A percentile compares a stretch with the other conserved stretches of the same genome.
Evolutionary conservation across 1,139 yeast genomes (phyloP).

Genomic region (Kodamaea anthophila): DNA sequence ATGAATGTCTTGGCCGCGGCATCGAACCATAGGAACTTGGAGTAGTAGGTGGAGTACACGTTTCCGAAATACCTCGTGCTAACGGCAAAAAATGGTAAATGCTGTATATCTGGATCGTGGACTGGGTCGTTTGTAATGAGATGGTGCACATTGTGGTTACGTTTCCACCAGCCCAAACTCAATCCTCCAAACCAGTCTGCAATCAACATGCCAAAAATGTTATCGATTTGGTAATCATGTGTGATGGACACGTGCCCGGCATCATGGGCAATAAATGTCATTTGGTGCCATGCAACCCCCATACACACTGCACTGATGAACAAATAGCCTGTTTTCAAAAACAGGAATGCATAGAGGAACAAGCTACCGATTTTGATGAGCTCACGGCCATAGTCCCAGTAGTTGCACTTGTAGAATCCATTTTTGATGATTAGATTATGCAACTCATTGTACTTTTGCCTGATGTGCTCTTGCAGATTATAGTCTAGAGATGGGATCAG

Average conservation of each 20-base stretch:
- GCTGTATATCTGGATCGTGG: slow-evolving; percentile 93
- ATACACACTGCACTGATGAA: slow-evolving; percentile 55
- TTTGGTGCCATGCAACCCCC: slow-evolving; percentile 86
- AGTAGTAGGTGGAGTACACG: slow-evolving; percentile 77
- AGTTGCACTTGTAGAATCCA: slow-evolving; percentile 68
- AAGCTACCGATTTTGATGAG: slow-evolving; percentile 52
- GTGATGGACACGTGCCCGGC: slow-evolving; percentile 84
- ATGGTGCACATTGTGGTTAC: slow-evolving; percentile 89
- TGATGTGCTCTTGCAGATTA: slow-evolving; percentile 53
- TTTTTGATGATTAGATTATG: slow-evolving; percentile 50
- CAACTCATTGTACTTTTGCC: slow-evolving; percentile 53
- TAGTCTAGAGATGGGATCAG: slow-evolving; percentile 60
- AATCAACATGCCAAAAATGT: slow-evolving; percentile 61
- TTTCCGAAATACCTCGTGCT: slow-evolving; percentile 61
- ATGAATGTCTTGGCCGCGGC: slow-evolving; percentile 51
- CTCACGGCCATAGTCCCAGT: slow-evolving; percentile 66
- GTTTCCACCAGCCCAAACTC: slow-evolving; percentile 92
- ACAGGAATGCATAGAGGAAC: slow-evolving; percentile 44
- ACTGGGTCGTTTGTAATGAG: slow-evolving; percentile 83
- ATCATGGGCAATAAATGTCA: slow-evolving; percentile 83
- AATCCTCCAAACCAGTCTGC: slow-evolving; percentile 85
- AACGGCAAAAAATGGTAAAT: slow-evolving; percentile 85
- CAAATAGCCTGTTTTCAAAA: slow-evolving; percentile 42
- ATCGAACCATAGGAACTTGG: slow-evolving; percentile 61
- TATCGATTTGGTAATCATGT: slow-evolving; percentile 75